phyloP scores from a whole-genome alignment of 495 filamentous ascomycete species.

The Aspergillus bertholletiae region DNA sequence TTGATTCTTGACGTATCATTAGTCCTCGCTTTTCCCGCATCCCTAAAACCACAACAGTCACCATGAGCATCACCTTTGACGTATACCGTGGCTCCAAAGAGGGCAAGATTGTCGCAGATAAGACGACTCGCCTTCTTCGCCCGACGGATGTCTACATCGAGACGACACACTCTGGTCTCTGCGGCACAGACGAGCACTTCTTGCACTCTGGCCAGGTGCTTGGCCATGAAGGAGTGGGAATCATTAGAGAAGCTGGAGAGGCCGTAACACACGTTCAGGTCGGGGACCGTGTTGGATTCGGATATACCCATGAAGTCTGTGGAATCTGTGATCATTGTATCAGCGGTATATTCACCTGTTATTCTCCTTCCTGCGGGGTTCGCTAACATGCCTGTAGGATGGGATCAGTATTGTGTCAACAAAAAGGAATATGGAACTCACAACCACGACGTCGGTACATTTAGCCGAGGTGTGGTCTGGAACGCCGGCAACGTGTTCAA shows the following conservation, averaged over 20 bases:
- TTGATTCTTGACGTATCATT: no score
- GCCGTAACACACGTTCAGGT: slow-evolving; percentile 4
- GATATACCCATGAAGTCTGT: slow-evolving; percentile 9
- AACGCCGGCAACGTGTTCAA: slow-evolving; percentile 11
- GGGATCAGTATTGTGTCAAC: slow-evolving; percentile 7
- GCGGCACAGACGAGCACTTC: slow-evolving; percentile 43
- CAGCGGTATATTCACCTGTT: not conserved
- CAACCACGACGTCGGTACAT: slow-evolving; percentile 11
- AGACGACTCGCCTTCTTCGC: slow-evolving; percentile 23
- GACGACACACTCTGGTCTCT: slow-evolving; percentile 44
- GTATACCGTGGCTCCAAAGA: slow-evolving; percentile 31
- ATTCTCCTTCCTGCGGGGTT: not conserved
- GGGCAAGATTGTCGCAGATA: slow-evolving; percentile 27
- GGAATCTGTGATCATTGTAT: slow-evolving; percentile 13
- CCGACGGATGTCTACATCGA: slow-evolving; percentile 41
- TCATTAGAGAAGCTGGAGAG: slow-evolving; percentile 11
- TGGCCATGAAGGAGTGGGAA: slow-evolving; percentile 19
- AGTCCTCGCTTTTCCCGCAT: no score
- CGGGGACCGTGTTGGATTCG: slow-evolving; percentile 18
- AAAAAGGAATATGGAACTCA: slow-evolving; percentile 6
- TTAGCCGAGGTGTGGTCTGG: slow-evolving; percentile 13
- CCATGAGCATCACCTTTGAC: slow-evolving; percentile 29
- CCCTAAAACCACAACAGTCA: no score
- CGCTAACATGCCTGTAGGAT: not conserved
- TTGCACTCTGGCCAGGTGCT: slow-evolving; percentile 18